Base-by-base conservation (phyloP, 768 basidiomycete species). In the Psilocybe azurescens region DNA sequence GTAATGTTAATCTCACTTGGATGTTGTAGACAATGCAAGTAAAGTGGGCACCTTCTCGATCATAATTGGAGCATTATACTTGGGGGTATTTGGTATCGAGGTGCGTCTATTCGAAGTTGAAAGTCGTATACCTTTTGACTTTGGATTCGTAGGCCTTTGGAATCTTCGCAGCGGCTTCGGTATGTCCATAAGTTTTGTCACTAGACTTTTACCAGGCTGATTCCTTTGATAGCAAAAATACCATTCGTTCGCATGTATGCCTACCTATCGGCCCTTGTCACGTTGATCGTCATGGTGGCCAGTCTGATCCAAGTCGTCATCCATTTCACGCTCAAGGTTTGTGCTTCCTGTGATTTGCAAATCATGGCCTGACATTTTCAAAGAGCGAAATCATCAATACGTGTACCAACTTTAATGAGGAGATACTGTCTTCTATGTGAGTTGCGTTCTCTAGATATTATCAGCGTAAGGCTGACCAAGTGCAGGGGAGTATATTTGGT, bases 311-410 rank as follows among this genome's bases (percentile, higher is more conserved):
- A 85, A 30, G 75, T 86, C 8, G 72, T 93, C 7, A 77, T 85
- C 1, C 91, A 94, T 68, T 93, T 91, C 65, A 78, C 78, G 0
- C 80, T 81, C 77, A 93, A 91, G 84, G 90, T 85, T 46, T 24
- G 75, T 68, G 0, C 41, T 24, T 30, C 9, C 5, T 44, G 16
- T 32, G 0, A 36, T 24, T 49, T 41, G 11, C 28, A 28, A 48
- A 28, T 24, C 29, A 59, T 49, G 58, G 29, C 47, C 20, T 46
- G 11, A 18, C 18, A 28, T 50, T 1, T 39, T 1, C 14, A 18
- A 60, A 91, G 91, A 75, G 77, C 53, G 82, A 85, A 30, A 77
- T 93, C 58, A 79, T 94, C 28, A 62, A 62, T 3, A 82, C 86
- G 59, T 94, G 93, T 62, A 73, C 74, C 2, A 62, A 67, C 7